phyloP scores from a whole-genome alignment of 1,284 basidiomycete genomes.

The Ustilago tritici region DNA sequence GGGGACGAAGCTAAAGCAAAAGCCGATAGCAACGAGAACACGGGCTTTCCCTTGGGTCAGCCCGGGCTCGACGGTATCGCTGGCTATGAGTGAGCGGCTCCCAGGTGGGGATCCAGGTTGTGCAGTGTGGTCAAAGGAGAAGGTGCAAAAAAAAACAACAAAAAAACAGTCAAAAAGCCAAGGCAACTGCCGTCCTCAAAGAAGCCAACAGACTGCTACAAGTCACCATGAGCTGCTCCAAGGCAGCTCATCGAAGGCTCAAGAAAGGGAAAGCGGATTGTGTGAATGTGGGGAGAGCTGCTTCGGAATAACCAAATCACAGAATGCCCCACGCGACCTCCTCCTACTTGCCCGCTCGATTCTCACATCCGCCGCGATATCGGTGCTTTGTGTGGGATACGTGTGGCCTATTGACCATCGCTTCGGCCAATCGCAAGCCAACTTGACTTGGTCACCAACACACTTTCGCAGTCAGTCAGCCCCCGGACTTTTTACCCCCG shows the following conservation, averaged over 20 bases:
- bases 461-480: neutral
- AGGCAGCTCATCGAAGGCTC: neutral
- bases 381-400: too few relatives aligned
- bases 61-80: neutral
- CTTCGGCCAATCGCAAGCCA: too few relatives aligned
- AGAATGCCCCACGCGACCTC: neutral
- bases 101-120: too few relatives aligned
- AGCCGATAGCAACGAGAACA: neutral
- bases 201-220: too few relatives aligned
- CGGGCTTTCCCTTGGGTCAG: neutral
- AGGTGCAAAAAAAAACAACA: neutral
- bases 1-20: neutral
- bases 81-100: slow-evolving; percentile 12
- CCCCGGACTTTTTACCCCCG: too few relatives aligned
- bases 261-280: neutral
- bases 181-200: neutral
- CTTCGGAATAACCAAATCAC: neutral
- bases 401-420: neutral
- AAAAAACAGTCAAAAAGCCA: neutral
- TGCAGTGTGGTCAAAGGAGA: neutral
- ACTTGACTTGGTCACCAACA: too few relatives aligned
- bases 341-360: neutral
- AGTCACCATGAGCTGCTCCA: neutral
- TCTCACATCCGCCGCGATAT: too few relatives aligned
- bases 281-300: neutral